Base-by-base conservation (phyloP, 2,329 filamentous ascomycete genomes). In the Colletotrichum spinosum region DNA sequence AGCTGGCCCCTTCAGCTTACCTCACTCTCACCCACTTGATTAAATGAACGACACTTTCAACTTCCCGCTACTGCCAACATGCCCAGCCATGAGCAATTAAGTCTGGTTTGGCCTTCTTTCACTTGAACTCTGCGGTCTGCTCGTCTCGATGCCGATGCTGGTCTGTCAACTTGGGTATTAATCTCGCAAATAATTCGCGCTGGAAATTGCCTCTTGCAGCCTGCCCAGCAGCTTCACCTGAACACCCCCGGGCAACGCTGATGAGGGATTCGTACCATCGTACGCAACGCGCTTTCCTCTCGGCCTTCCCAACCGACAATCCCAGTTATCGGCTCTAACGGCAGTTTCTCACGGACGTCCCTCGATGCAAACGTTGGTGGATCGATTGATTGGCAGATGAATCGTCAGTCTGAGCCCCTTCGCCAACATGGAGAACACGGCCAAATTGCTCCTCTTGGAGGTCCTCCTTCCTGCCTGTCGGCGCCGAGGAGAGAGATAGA, bases 141-240 rank as follows among this genome's bases (percentile, higher is more conserved):
- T 46, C 8, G 44, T n/a, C 44, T 46, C 6, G 44, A 10, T 33
- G 25, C 25, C 25, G 25, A 25, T 25, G 25, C 39, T 41, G 39
- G 39, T 41, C 6, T 6, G 25, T 25, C 25, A 25, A 25, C 25
- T 25, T 25, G 25, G 25, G 25, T 25, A 38, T 57, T 58, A 55
- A 65, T 55, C 58, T 61, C 48, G 56, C 46, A 56, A 52, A 52
- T 52, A 56, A 62, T 65, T 65, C 62, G 51, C 62, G 58, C 58
- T 55, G 61, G 58, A 65, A 65, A 65, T 65, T 62, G 41, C 52
- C 15, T 50, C 52, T 45, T 49, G 35, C 34, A 33, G 25, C n/a
- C 42, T 35, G 53, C 46, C 25, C 25, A 25, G n/a, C 45, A 45
- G 37, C 52, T 55, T 49, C 58, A 53, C 48, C 62, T 56, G 62